These are phyloP conservation scores for Hypholoma sublateritium DNA, from an alignment of 768 basidiomycete genomes.

Conservation along the genomic window DNA sequence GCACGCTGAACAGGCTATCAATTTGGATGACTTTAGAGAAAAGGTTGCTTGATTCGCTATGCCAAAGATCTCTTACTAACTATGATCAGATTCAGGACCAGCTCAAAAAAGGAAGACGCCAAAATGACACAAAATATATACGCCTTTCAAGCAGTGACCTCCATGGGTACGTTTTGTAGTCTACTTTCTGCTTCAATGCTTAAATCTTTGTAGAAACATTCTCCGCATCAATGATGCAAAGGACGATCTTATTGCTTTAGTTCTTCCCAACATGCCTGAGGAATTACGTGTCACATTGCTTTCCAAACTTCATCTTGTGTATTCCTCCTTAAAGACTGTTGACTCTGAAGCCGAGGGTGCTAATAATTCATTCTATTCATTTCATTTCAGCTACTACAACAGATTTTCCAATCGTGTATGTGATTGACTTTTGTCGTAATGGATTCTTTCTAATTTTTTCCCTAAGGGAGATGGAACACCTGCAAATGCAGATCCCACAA, in stretches of 20 bases:
- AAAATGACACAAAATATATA: not conserved
- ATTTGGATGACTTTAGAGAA: not conserved
- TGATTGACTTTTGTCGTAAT: not conserved
- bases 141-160: not conserved
- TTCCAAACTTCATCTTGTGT: not conserved
- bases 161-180: not conserved
- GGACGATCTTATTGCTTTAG: not conserved
- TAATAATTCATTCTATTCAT: not conserved
- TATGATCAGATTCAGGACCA: not conserved
- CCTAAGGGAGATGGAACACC: slow-evolving; percentile 4
- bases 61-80: not conserved
- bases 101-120: not conserved
- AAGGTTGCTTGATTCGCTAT: not conserved
- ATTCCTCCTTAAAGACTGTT: not conserved
- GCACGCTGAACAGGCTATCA: not conserved
- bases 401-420: not conserved
- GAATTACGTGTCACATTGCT: not conserved
- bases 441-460: not conserved
- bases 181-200: not conserved
- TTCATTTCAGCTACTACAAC: slow-evolving; percentile 2
- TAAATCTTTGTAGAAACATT: not conserved
- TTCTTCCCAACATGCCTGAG: not conserved
- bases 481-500: slow-evolving; percentile 5
- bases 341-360: not conserved
- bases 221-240: not conserved